phyloP scores from a whole-genome alignment of 73 alveolate genomes.

The Durusdinium trenchii region DNA sequence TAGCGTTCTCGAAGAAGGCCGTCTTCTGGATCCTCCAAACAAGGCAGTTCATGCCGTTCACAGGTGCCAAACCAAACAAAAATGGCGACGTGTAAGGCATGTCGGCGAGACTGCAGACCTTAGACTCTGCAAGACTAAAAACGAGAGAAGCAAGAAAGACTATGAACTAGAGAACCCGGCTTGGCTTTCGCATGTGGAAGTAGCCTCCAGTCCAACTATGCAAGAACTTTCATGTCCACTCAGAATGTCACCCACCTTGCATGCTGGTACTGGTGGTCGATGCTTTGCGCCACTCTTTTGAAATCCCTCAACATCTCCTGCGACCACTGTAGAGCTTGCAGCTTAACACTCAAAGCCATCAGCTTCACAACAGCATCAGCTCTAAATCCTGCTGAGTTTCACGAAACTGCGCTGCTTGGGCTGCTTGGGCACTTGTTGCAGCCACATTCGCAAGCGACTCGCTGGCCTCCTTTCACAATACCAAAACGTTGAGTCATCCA shows the following conservation, averaged over 20 bases:
- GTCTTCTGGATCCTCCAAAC: constrained; percentile 70
- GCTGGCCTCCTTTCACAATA: constrained; percentile 66
- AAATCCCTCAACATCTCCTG: constrained; percentile 93
- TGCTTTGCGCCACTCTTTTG: constrained; percentile 87
- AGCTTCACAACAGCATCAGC: no score
- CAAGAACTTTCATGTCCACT: neutral
- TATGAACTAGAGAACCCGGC: neutral
- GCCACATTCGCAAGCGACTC: constrained; percentile 84
- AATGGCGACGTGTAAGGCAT: neutral
- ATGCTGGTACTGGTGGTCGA: constrained; percentile 91
- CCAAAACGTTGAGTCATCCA: no score
- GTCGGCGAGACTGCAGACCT: constrained; percentile 49
- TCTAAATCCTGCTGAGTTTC: constrained; percentile 69
- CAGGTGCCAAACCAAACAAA: neutral
- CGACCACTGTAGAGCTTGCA: neutral
- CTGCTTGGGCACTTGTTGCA: constrained; percentile 93
- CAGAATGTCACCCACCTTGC: constrained; percentile 5
- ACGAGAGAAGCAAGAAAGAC: neutral
- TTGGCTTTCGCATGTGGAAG: constrained; percentile 51
- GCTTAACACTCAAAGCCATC: neutral
- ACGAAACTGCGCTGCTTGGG: constrained; percentile 88
- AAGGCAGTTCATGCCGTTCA: neutral
- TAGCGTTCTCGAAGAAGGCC: constrained; percentile 70
- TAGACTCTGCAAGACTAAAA: neutral
- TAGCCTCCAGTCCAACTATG: constrained; percentile 16